Conservation (phyloP, 2,329 filamentous ascomycete species). For the Paraphaeosphaeria minitans region DNA sequence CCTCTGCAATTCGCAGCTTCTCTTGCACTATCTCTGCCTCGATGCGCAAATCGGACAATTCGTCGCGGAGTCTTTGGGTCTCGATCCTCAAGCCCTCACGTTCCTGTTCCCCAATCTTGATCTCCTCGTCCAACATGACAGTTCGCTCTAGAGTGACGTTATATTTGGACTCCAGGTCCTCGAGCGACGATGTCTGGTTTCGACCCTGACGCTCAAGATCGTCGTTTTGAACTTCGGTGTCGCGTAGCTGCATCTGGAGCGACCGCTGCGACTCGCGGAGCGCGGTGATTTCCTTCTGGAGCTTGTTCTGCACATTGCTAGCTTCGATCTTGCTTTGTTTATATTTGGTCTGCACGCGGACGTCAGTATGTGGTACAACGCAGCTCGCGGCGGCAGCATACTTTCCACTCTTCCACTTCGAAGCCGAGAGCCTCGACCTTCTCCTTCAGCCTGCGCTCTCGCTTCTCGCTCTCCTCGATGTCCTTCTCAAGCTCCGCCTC, state of each 20-base stretch:
- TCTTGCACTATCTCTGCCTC: conserved; percentile 93
- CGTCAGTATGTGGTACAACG: conserved; percentile 12
- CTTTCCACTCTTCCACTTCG: conserved; percentile 98
- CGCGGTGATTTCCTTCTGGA: conserved; percentile 95
- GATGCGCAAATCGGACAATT: conserved; percentile 90
- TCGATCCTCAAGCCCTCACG: conserved; percentile 88
- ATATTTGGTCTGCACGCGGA: conserved; percentile 76
- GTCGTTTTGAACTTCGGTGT: conserved; percentile 97
- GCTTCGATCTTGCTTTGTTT: conserved; percentile 92
- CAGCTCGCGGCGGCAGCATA: conserved; percentile 51
- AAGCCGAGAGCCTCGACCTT: conserved; percentile 84
- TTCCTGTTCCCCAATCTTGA: conserved; percentile 89
- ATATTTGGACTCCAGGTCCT: conserved; percentile 96
- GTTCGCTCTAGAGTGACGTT: conserved; percentile 90
- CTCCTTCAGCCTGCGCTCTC: conserved; percentile 82
- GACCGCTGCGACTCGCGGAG: conserved; percentile 84
- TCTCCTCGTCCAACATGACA: conserved; percentile 94
- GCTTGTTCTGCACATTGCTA: conserved; percentile 77
- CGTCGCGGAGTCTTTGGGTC: conserved; percentile 84
- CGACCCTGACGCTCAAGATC: conserved; percentile 96
- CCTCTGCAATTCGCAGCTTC: conserved; percentile 78
- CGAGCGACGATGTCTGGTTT: conserved; percentile 92
- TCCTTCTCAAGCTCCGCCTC: conserved; percentile 96
- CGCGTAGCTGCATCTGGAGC: conserved; percentile 81
- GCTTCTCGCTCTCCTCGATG: conserved; percentile 91